Evolutionary conservation across 441 rosid genomes (phyloP).

Genomic region (Jatropha podagrica): DNA sequence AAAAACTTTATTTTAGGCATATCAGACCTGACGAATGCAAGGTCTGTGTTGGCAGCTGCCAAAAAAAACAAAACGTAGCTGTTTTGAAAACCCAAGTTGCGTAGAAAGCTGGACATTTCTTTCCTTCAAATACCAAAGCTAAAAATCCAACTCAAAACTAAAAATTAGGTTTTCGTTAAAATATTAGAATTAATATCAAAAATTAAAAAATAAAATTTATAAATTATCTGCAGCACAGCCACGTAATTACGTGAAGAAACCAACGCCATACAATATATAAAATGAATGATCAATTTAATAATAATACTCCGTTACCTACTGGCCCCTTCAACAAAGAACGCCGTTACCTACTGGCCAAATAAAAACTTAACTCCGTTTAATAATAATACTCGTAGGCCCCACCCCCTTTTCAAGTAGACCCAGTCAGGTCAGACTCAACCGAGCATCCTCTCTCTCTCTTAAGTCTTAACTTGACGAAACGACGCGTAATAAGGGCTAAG

Average conservation of each 20-base stretch:
- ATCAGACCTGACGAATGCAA: no score
- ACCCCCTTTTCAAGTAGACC: background rate
- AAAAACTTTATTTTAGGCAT: no score
- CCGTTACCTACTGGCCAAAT: background rate
- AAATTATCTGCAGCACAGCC: no score
- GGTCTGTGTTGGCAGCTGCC: background rate
- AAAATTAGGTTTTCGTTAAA: no score
- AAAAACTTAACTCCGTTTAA: background rate
- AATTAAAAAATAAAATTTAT: no score
- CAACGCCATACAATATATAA: no score
- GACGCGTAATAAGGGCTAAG: conserved; percentile 4
- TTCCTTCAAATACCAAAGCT: background rate
- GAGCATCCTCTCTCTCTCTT: background rate
- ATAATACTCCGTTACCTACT: no score
- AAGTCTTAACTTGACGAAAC: background rate
- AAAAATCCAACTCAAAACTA: background rate
- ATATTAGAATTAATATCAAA: no score
- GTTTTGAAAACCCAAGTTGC: background rate
- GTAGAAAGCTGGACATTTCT: background rate
- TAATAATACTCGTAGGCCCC: background rate
- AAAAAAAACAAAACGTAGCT: background rate
- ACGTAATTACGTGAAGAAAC: no score
- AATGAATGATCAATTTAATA: conserved; percentile 10
- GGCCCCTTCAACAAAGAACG: background rate
- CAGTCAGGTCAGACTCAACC: conserved; percentile 13